A percentile compares a stretch with the other conserved stretches of the same genome.
Evolutionary conservation across 1,284 basidiomycete species (phyloP).

Genomic region (Naganishia sp.): DNA sequence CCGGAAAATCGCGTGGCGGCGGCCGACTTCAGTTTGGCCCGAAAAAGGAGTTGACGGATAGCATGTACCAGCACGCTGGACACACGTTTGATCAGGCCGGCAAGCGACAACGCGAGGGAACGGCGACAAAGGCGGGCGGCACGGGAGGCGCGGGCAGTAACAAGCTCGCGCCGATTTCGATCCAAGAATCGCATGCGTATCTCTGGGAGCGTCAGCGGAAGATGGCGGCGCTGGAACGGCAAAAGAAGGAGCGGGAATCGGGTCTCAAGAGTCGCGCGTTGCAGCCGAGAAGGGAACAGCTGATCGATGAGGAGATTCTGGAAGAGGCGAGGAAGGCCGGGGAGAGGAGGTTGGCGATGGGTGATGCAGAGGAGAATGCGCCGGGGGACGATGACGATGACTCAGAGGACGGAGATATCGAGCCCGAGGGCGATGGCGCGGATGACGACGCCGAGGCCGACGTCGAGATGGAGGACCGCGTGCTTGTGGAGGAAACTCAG

Average conservation of each 20-base stretch:
- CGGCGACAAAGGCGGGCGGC: neutral
- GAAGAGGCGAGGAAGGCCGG: slow-evolving; percentile 17
- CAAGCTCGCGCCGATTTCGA: slow-evolving; percentile 12
- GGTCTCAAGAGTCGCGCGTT: slow-evolving; percentile 22
- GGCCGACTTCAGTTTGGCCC: slow-evolving; percentile 6
- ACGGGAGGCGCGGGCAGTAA: neutral
- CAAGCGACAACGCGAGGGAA: slow-evolving; percentile 18
- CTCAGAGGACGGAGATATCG: slow-evolving; percentile 19
- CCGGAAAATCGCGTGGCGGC: slow-evolving; percentile 5
- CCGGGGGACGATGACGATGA: slow-evolving; percentile 8
- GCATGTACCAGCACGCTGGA: slow-evolving; percentile 26
- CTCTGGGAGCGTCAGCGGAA: slow-evolving; percentile 7
- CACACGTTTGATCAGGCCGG: slow-evolving; percentile 30
- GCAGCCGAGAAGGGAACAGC: slow-evolving; percentile 17
- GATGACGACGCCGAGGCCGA: neutral
- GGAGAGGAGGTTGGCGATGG: slow-evolving; percentile 5
- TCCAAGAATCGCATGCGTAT: slow-evolving; percentile 13
- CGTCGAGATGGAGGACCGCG: slow-evolving; percentile 6
- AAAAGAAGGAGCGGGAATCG: slow-evolving; percentile 24
- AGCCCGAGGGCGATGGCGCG: slow-evolving; percentile 4
- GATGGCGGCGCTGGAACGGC: slow-evolving; percentile 13
- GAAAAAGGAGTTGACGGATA: slow-evolving; percentile 19
- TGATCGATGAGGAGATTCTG: slow-evolving; percentile 10
- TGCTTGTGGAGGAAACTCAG: slow-evolving; percentile 19
- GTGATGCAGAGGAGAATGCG: neutral